Evolutionary conservation across 805 yeast species (phyloP), one percentile per base, ranked within the genome.

Genomic region (Alloascoidea africana): DNA sequence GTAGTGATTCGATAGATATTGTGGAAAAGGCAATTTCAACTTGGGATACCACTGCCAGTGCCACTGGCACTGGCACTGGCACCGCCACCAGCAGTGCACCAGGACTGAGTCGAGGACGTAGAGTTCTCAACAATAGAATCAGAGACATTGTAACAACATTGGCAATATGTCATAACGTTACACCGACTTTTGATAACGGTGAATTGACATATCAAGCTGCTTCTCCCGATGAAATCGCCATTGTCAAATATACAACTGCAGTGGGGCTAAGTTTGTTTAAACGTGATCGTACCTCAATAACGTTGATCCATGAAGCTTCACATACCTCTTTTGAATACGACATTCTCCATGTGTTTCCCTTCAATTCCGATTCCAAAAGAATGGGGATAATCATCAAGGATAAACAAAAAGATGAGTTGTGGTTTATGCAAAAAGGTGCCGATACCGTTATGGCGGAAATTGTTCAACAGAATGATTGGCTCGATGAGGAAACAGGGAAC

Each of bases 191-290:
- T 45, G 30, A 23, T 8, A 83, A 77, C 44, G 85, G 82, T 17
- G 75, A 65, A 41, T 54, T 76, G 13, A 70, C 86, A 2, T 91
- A 87, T 54, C 99, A 91, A 58, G 98, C 98, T 0, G 96, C 97
- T 0, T 87, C 96, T 0, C 99, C 99, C 0, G 99, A 91, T 62
- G 99, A 91, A 54, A 76, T 91, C 46, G 98, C 99, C 18, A 91
- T 91, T 44, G 97, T 91, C 15, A 79, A 79, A 50, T 91, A 85
- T 60, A 83, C 96, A 0, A 93, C 85, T 44, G 55, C 63, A 2
- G 89, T 87, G 18, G 99, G 98, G 0, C 62, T 91, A 27, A 71
- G 86, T 4, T 65, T 91, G 34, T 66, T 73, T 42, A 77, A 73
- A 49, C 73, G 99, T 49, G 98, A 91, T 54, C 71, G 98, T 41